Conservation (phyloP, 352 stramenopile species). For the Pythium brachiatum region DNA sequence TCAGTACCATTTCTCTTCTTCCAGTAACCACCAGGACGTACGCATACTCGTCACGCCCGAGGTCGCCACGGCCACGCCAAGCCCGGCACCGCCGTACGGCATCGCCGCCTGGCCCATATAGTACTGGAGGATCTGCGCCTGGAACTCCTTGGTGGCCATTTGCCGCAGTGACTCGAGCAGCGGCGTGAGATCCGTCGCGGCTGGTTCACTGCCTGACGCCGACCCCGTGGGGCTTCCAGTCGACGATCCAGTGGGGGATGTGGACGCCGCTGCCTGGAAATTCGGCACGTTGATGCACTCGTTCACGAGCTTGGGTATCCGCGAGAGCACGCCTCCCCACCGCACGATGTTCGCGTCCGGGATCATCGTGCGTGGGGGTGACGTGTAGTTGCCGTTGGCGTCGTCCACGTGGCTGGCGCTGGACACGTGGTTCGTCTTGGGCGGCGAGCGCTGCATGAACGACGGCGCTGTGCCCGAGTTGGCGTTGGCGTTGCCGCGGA, state of each 20-base stretch:
- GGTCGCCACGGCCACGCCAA: constrained; percentile 9
- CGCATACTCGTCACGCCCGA: constrained; percentile 13
- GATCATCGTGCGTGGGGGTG: constrained; percentile 1
- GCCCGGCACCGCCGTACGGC: not conserved
- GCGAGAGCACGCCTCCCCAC: constrained; percentile 24
- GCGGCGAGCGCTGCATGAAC: constrained; percentile 25
- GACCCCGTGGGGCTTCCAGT: too few relatives aligned
- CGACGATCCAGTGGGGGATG: too few relatives aligned
- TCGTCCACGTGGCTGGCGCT: constrained; percentile 6
- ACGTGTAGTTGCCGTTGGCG: constrained; percentile 2
- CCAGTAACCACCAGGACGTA: too few relatives aligned
- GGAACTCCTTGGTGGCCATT: constrained; percentile 56
- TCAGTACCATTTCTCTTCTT: too few relatives aligned
- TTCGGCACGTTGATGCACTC: constrained; percentile 16
- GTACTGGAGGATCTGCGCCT: constrained; percentile 50
- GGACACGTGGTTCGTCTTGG: constrained; percentile 17
- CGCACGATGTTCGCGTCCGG: constrained; percentile 19
- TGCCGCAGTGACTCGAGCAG: constrained; percentile 50
- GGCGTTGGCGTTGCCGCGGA: constrained; percentile 3
- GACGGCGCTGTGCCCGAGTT: constrained; percentile 9
- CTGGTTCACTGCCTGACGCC: too few relatives aligned
- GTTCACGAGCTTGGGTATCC: constrained; percentile 28
- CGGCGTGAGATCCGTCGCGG: constrained; percentile 28
- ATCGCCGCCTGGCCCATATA: constrained; percentile 33
- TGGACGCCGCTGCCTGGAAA: not conserved